Conservation (phyloP, 495 filamentous ascomycete species). For the Polyplosphaeria fusca region DNA sequence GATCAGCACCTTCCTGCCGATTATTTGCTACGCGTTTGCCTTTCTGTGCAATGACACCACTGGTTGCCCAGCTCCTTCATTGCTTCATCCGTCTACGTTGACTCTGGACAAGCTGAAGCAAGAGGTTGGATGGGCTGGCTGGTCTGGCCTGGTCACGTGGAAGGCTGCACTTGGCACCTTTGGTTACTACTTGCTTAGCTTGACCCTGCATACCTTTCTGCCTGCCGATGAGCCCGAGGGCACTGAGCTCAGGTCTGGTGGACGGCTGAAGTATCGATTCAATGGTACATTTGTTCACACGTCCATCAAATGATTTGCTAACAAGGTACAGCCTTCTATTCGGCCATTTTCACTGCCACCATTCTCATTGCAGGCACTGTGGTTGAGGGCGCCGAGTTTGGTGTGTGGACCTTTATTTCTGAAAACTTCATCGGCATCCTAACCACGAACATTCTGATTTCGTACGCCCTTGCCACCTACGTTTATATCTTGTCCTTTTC, state of each 20-base stretch:
- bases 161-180: conserved; percentile 61
- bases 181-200: conserved; percentile 75
- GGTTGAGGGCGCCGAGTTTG: conserved; percentile 74
- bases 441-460: conserved; percentile 75
- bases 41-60: conserved; percentile 91
- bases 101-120: conserved; percentile 66
- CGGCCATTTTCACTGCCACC: conserved; percentile 65
- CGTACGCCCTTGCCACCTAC: conserved; percentile 63
- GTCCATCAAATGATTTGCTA: conserved; percentile 18
- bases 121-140: conserved; percentile 78
- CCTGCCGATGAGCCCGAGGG: conserved; percentile 73
- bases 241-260: conserved; percentile 65
- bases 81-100: conserved; percentile 70
- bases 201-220: conserved; percentile 71
- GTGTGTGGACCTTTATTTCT: conserved; percentile 87
- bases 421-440: conserved; percentile 85
- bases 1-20: conserved; percentile 73
- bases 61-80: conserved; percentile 86
- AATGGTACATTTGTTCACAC: conserved; percentile 59
- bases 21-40: conserved; percentile 67
- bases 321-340: conserved; percentile 63
- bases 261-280: conserved; percentile 79
- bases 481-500: conserved; percentile 79
- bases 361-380: conserved; percentile 69
- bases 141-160: conserved; percentile 56